Evolutionary conservation across 345 rosid species (phyloP), one percentile per base, ranked within the genome.

Genomic region (Eucalyptus tenuipes): DNA sequence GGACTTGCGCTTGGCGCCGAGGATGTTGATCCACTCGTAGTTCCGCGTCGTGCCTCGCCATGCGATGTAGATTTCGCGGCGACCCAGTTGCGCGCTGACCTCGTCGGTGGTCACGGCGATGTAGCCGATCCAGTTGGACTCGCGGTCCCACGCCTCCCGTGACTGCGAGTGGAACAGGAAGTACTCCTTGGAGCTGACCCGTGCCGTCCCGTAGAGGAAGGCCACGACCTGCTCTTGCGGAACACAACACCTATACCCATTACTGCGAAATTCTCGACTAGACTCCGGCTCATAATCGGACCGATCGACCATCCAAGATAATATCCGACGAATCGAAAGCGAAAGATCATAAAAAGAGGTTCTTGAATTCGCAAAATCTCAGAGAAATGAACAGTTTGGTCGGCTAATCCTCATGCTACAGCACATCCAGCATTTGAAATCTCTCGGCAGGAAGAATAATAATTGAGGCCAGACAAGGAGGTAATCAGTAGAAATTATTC

Each of bases 121-220:
- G 93, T 94, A 97, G 85, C 99, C 99, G 50, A 97, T 94, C 99
- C 99, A 97, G 93, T 97, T 97, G 29, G 99, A 95, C 89, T 97
- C 99, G n/a, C 97, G 95, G 92, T 97, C 99, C 97, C 99, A 96
- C 12, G 96, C 91, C 50, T 96, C 99, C 9, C 97, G 92, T 11
- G 99, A 94, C 57, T 59, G 91, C 12, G 99, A 94, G 86, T 87
- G 97, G 90, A 96, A 95, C 80, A 97, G 89, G 91, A 97, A 92
- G 57, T 94, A 95, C 91, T 94, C 92, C 2, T 94, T 93, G 68
- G 91, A 61, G 88, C 93, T 88, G 81, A 97, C 92, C 8, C 94
- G 96, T 27, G 98, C 98, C 4, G 98, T 95, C 88, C 94, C 99
- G 80, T 97, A 97, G 86, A 97, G 97, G 71, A 95, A 97, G 45